These are phyloP conservation scores for Colletotrichum sojae DNA, from an alignment of 2,329 filamentous ascomycete genomes.

Conservation along the genomic window DNA sequence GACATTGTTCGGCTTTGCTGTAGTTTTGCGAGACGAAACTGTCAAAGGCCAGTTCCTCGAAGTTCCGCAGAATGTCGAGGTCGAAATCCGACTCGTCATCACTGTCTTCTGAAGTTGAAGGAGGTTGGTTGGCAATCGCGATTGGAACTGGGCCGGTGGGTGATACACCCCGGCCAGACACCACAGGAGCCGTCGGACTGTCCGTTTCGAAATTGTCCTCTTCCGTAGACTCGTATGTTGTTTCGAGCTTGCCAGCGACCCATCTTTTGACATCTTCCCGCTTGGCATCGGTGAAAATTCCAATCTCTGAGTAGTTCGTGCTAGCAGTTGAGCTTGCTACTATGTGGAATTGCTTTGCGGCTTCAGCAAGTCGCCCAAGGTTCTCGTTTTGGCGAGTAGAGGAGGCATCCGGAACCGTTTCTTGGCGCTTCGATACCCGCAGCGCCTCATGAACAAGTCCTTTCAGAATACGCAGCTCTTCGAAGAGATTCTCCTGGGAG, in stretches of 20 bases:
- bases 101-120: not conserved
- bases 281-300: not conserved
- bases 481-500: conserved; percentile 19
- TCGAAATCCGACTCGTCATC: conserved; percentile 21
- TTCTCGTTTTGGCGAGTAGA: conserved; percentile 12
- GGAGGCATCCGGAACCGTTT: not conserved
- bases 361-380: conserved; percentile 16
- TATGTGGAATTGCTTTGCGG: conserved; percentile 15
- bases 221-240: conserved; percentile 3
- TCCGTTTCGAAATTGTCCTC: not conserved
- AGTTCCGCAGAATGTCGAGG: conserved; percentile 16
- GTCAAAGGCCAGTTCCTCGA: conserved; percentile 21
- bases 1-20: conserved; percentile 23
- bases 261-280: conserved; percentile 1
- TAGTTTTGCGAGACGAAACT: conserved; percentile 15
- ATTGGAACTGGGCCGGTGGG: not conserved
- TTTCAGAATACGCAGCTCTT: conserved; percentile 14
- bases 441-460: conserved; percentile 1
- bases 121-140: not conserved
- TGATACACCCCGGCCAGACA: not conserved
- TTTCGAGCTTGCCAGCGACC: not conserved
- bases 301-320: conserved; percentile 7
- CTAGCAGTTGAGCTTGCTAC: conserved; percentile 15
- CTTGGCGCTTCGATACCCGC: not conserved
- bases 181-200: not conserved